Conservation (phyloP, 2,329 filamentous ascomycete species). For the Pseudocercospora fuligena region DNA sequence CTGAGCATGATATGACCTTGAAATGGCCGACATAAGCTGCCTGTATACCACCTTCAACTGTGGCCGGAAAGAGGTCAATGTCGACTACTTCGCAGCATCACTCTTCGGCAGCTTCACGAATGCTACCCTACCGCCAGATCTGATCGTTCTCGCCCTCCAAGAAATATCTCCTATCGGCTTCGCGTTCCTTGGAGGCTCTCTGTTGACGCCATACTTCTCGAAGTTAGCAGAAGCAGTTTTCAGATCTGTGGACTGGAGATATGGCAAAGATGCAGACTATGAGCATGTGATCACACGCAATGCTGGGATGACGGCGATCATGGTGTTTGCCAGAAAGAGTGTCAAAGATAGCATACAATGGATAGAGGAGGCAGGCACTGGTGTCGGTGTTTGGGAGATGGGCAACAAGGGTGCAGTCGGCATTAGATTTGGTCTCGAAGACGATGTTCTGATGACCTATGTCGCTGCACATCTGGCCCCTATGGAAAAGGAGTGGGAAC, state of each 20-base stretch:
- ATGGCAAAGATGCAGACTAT: slow-evolving; percentile 68
- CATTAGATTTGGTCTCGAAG: slow-evolving; percentile 68
- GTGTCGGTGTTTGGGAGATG: slow-evolving; percentile 85
- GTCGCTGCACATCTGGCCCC: slow-evolving; percentile 87
- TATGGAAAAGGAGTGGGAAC: slow-evolving; percentile 76
- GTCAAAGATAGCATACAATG: slow-evolving; percentile 62
- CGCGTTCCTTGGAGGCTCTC: slow-evolving; percentile 83
- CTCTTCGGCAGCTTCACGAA: slow-evolving; percentile 54
- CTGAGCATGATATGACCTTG: neutral
- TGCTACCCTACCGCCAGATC: slow-evolving; percentile 62
- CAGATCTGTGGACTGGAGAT: slow-evolving; percentile 48
- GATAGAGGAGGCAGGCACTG: slow-evolving; percentile 79
- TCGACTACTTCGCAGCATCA: slow-evolving; percentile 68
- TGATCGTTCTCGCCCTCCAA: slow-evolving; percentile 75
- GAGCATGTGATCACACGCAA: slow-evolving; percentile 73
- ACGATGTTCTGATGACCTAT: slow-evolving; percentile 71
- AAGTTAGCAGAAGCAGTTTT: slow-evolving; percentile 70
- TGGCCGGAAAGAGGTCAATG: slow-evolving; percentile 71
- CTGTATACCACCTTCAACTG: slow-evolving; percentile 92
- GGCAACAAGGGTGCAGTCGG: slow-evolving; percentile 95
- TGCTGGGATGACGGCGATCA: slow-evolving; percentile 85
- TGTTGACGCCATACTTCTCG: slow-evolving; percentile 75
- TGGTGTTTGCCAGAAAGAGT: slow-evolving; percentile 76
- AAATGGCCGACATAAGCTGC: slow-evolving; percentile 61
- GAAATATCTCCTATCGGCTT: slow-evolving; percentile 85